Evolutionary conservation across 305 asterid species (phyloP).

Genomic region (Rubia tinctorum): DNA sequence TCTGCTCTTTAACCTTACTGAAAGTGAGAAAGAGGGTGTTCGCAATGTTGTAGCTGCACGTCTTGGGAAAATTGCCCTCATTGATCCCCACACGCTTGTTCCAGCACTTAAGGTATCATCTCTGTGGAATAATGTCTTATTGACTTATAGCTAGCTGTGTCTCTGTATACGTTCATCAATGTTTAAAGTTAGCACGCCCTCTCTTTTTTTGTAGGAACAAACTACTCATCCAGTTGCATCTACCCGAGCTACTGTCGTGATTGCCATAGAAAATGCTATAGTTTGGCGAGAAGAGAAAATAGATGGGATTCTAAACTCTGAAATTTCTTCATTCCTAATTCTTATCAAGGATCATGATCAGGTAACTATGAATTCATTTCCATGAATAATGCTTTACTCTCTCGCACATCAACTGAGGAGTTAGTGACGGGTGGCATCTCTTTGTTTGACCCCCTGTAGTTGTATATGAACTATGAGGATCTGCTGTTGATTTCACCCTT

Average conservation of each 20-base stretch:
- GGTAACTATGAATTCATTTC: slow-evolving; percentile 40
- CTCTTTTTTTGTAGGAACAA: slow-evolving; percentile 64
- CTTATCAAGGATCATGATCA: slow-evolving; percentile 90
- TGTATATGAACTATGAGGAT: background rate
- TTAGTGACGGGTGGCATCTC: background rate
- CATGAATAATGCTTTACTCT: background rate
- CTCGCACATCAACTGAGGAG: background rate
- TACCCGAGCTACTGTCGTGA: slow-evolving; percentile 96
- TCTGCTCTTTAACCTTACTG: slow-evolving; percentile 94
- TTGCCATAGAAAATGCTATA: slow-evolving; percentile 87
- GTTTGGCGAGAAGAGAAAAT: slow-evolving; percentile 97
- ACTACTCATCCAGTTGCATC: slow-evolving; percentile 79
- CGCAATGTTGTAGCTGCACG: slow-evolving; percentile 99
- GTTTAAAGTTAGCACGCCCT: slow-evolving; percentile 22
- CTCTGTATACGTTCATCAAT: background rate
- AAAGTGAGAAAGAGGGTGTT: slow-evolving; percentile 99
- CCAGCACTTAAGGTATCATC: slow-evolving; percentile 88
- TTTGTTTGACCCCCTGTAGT: background rate
- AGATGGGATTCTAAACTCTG: slow-evolving; percentile 80
- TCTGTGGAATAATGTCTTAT: background rate
- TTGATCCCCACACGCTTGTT: slow-evolving; percentile 93
- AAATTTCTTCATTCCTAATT: slow-evolving; percentile 90
- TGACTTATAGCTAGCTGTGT: background rate
- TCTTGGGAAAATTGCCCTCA: slow-evolving; percentile 97
- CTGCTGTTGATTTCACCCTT: background rate